Evolutionary conservation across 2,329 filamentous ascomycete genomes (phyloP), one percentile per base, ranked within the genome.

Genomic region (Colletotrichum australisinense): DNA sequence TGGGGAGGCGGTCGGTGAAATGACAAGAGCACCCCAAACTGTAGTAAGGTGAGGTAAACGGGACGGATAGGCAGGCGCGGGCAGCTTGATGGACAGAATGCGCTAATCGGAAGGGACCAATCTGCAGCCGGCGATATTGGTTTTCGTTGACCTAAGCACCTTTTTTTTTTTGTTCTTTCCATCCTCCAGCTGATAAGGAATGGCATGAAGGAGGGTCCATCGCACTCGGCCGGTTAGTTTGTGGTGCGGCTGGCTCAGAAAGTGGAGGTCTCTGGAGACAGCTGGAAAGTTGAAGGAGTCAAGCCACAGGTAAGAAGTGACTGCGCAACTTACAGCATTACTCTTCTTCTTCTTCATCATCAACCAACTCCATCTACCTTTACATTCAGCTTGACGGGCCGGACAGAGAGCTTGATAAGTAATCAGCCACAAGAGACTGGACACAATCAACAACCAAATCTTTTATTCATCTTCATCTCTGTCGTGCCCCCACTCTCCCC

Each of bases 181-280:
- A 7, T 49, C 42, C 58, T 32, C 16, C 28, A 59, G 58, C 65
- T 63, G 69, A 69, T 69, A 72, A 69, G 69, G 22, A 58, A 56
- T 32, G 4, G 4, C 46, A 19, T 55, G 42, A 22, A 52, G 32
- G 28, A 26, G 46, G 28, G n/a, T 30, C 12, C 24, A 55, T 55
- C n/a, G 22, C 24, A 55, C 52, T 55, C 12, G 22, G 52, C 52
- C 46, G 16, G 28, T 46, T 59, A 28, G 58, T 24, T 49, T 46
- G 46, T 56, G 66, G 66, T 56, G 63, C 58, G 69, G 49, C 58
- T 68, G n/a, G 53, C n/a, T 11, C 57, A 30, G 53, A 55, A 65
- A 70, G 67, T 70, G 67, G 67, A 66, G 60, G 62, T 30, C 30
- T 30, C 30, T 22, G 42, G 28, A 28, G 67, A 56, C 60, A 62